phyloP scores from a whole-genome alignment of 208 protist genomes.

The Novymonas esmeraldas region DNA sequence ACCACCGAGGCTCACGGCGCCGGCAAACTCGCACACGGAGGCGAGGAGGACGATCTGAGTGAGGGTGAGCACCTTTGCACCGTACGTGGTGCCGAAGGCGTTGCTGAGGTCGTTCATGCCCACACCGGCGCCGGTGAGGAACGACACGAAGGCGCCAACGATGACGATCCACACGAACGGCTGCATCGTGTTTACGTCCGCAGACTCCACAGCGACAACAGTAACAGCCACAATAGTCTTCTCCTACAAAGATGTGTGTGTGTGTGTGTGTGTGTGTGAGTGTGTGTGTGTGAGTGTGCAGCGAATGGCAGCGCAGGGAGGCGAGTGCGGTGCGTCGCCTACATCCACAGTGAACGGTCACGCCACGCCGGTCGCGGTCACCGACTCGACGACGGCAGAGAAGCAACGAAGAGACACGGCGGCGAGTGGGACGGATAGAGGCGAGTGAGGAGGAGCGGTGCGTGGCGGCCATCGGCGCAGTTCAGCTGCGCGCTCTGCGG shows the following conservation, averaged over 20 bases:
- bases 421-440: too few species aligned
- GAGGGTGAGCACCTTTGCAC: constrained; percentile 78
- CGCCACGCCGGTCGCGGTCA: too few species aligned
- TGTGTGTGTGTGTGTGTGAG: not conserved
- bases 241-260: not conserved
- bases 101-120: constrained; percentile 94
- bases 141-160: constrained; percentile 74
- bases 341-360: too few species aligned
- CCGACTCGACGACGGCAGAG: too few species aligned
- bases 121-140: constrained; percentile 78
- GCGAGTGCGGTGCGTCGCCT: not conserved
- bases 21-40: constrained; percentile 82
- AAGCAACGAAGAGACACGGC: too few species aligned
- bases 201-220: too few species aligned
- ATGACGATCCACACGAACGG: constrained; percentile 82
- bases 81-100: constrained; percentile 90
- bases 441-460: too few species aligned
- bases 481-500: too few species aligned
- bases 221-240: too few species aligned
- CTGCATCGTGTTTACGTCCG: too few species aligned
- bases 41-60: constrained; percentile 81
- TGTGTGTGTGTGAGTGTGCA: not conserved
- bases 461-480: too few species aligned
- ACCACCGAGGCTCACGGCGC: constrained; percentile 67
- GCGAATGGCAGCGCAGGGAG: not conserved